These are phyloP conservation scores for Aspergillus sp. DNA, from an alignment of 2,329 filamentous ascomycete species.

Conservation along the genomic window DNA sequence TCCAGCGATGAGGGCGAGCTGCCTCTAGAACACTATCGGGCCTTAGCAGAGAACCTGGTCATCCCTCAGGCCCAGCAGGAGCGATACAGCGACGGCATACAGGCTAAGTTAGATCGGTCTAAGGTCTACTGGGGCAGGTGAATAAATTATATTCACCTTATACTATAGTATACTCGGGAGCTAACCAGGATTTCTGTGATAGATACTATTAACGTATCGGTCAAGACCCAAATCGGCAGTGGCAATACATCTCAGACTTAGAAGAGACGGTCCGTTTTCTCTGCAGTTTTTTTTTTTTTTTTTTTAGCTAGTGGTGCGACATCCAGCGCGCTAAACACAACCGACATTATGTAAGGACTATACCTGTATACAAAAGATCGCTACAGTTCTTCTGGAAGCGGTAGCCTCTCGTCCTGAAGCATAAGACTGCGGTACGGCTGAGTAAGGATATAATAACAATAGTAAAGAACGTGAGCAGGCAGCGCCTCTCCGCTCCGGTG, in stretches of 20 bases:
- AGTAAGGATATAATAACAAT: no score
- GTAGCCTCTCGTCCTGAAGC: slow-evolving; percentile 20
- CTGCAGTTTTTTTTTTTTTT: no score
- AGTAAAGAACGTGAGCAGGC: no score
- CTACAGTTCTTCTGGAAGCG: slow-evolving; percentile 22
- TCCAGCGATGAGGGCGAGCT: slow-evolving; percentile 13
- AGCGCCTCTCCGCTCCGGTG: no score
- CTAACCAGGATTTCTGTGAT: background rate
- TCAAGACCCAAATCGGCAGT: slow-evolving; percentile 5
- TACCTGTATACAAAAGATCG: slow-evolving; percentile 17
- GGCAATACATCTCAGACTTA: slow-evolving; percentile 14
- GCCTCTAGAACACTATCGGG: slow-evolving; percentile 18
- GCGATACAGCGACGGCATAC: slow-evolving; percentile 14
- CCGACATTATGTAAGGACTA: slow-evolving; percentile 11
- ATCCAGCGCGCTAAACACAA: slow-evolving; percentile 16
- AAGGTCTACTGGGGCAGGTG: slow-evolving; percentile 2
- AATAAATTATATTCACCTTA: background rate
- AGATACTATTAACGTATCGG: slow-evolving; percentile 1
- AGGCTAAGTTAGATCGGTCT: background rate
- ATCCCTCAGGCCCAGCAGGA: slow-evolving; percentile 20
- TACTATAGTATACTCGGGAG: background rate
- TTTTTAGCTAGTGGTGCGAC: slow-evolving; percentile 10
- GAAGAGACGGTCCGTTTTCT: slow-evolving; percentile 18
- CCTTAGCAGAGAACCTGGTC: slow-evolving; percentile 19
- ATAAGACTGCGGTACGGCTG: slow-evolving; percentile 10